Evolutionary conservation across 1,284 basidiomycete genomes (phyloP), one percentile per base, ranked within the genome.

Genomic region (Abortiporus biennis): DNA sequence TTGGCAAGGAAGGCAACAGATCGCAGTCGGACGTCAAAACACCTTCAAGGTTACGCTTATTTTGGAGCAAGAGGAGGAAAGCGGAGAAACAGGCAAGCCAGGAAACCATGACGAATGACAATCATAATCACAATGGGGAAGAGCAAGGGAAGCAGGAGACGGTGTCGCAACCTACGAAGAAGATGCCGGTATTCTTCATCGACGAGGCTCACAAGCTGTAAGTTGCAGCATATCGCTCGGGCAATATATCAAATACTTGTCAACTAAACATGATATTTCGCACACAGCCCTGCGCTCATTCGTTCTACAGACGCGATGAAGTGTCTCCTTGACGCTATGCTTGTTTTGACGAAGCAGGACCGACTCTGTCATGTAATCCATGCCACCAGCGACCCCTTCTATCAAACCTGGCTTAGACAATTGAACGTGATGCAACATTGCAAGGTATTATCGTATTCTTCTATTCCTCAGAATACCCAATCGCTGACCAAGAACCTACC

Each of bases 281-380:
- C 9, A 22, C 9, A 11, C 38, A 86, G 84, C 16, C 82, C 84
- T 1, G 71, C 78, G 2, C 67, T 90, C 42, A 85, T 89, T 31
- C 78, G 82, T 49, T 85, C 84, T 0, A 71, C 70, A 3, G 83
- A 85, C 32, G 76, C 85, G 3, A 85, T 91, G 82, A 90, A 88
- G 57, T 82, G 78, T 48, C 63, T 91, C 6, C 70, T 91, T 22
- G 88, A 90, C 53, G 83, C 85, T 5, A 85, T 89, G 74, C 74
- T 90, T 15, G 88, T 90, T 12, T 65, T 91, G 37, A 88, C 87
- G 25, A 91, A 90, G 64, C 87, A 91, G 61, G 83, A 91, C 54
- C 69, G 84, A 12, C 60, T 91, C 11, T 87, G 85, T 51, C 87
- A 90, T 53, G 82, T 89, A 52, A 78, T 91, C 38, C 86, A 90